Percentiles rank a stretch among this genome's conserved stretches.
phyloP scores from a whole-genome alignment of 2,329 filamentous ascomycete genomes.

The Phyllachora maydis region DNA sequence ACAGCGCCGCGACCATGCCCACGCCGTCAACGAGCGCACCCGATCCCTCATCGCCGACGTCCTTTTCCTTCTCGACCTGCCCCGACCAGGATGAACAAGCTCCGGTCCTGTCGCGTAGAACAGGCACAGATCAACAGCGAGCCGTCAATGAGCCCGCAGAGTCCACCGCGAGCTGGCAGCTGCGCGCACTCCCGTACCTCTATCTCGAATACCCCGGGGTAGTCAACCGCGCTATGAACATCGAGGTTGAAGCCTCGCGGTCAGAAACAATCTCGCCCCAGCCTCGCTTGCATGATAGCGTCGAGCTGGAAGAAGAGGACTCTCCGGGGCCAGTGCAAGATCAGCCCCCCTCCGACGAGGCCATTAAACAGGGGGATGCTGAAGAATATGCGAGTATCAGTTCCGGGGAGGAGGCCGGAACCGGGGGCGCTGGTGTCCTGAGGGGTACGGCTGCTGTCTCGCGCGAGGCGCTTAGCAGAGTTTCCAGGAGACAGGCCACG shows the following conservation, averaged over 20 bases:
- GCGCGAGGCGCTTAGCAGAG: no score
- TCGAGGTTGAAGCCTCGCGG: conserved; percentile 11
- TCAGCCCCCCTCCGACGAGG: conserved; percentile 5
- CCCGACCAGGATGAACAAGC: conserved; percentile 6
- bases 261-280: conserved; percentile 22
- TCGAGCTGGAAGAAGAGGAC: conserved; percentile 4
- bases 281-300: conserved; percentile 11
- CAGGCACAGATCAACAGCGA: no score
- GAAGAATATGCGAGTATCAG: conserved; percentile 6
- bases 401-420: conserved; percentile 1
- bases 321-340: conserved; percentile 4
- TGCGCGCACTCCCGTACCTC: no score
- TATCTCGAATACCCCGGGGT: no score
- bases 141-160: conserved; percentile 3
- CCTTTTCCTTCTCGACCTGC: conserved; percentile 7
- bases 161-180: conserved; percentile 8
- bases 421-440: neutral
- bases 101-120: conserved; percentile 7
- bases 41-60: conserved; percentile 14
- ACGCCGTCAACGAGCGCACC: conserved; percentile 21
- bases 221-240: no score
- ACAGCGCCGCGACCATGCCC: no score
- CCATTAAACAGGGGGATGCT: conserved; percentile 8
- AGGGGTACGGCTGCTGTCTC: no score
- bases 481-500: no score